phyloP scores from a whole-genome alignment of 2,329 filamentous ascomycete genomes.

The Pseudogymnoascus sp. region DNA sequence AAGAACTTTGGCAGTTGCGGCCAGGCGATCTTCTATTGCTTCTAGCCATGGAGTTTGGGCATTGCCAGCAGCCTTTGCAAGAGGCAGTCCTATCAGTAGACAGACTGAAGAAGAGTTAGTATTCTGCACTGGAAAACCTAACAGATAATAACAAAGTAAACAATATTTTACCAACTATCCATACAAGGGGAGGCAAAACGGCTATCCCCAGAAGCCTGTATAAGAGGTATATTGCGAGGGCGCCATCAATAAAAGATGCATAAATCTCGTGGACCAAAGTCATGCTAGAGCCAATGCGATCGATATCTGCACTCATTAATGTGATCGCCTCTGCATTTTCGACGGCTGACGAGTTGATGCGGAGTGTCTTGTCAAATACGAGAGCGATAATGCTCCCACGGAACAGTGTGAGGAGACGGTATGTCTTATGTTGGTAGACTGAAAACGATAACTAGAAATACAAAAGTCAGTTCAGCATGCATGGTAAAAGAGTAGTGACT shows the following conservation, averaged over 20 bases:
- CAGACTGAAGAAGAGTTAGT: neutral
- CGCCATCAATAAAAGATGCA: neutral
- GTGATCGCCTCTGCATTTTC: neutral
- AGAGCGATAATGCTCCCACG: conserved; percentile 8
- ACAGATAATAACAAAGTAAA: neutral
- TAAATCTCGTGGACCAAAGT: neutral
- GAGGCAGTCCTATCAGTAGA: neutral
- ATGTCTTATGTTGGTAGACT: conserved; percentile 10
- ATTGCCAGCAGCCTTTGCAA: neutral
- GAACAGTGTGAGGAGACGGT: conserved; percentile 10
- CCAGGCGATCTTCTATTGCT: conserved; percentile 11
- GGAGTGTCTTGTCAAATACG: conserved; percentile 10
- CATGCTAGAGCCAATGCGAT: neutral
- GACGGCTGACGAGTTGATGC: neutral
- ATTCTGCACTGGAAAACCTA: neutral
- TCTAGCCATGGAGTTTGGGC: conserved; percentile 8
- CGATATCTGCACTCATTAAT: neutral
- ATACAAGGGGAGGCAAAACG: neutral
- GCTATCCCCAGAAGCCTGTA: neutral
- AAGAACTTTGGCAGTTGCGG: conserved; percentile 7
- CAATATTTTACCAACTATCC: neutral
- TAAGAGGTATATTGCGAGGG: neutral
- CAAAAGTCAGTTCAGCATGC: neutral
- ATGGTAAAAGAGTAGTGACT: conserved; percentile 10
- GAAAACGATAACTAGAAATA: neutral